Evolutionary conservation across 495 filamentous ascomycete genomes (phyloP).

Genomic region (Halenospora varia): DNA sequence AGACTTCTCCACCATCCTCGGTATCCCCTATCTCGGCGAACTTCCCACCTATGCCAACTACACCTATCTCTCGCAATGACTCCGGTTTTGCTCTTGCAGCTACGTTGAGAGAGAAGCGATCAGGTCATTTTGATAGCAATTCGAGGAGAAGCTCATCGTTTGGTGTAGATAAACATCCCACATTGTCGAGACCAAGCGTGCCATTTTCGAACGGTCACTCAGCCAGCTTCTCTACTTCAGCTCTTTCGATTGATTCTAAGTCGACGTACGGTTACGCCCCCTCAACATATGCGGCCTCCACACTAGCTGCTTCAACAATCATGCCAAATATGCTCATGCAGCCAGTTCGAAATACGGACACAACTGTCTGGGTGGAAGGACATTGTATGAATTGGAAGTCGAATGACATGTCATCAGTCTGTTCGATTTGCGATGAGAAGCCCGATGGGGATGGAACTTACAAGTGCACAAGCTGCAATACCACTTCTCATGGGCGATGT

Average conservation of each 20-base stretch:
- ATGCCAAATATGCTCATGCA: slow-evolving; percentile 88
- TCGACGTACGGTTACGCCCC: slow-evolving; percentile 82
- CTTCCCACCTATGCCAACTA: slow-evolving; percentile 71
- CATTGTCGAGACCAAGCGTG: slow-evolving; percentile 73
- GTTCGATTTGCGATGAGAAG: slow-evolving; percentile 85
- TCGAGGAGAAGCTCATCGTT: slow-evolving; percentile 90
- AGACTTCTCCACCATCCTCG: slow-evolving; percentile 78
- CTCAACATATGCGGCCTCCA: slow-evolving; percentile 93
- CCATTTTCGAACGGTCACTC: slow-evolving; percentile 78
- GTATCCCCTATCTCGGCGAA: slow-evolving; percentile 76
- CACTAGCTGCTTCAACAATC: slow-evolving; percentile 95
- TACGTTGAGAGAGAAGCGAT: slow-evolving; percentile 87
- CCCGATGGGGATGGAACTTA: slow-evolving; percentile 84
- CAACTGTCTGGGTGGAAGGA: slow-evolving; percentile 86
- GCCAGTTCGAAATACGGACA: slow-evolving; percentile 81
- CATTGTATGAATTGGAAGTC: slow-evolving; percentile 78
- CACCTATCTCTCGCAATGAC: slow-evolving; percentile 79
- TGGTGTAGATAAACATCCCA: slow-evolving; percentile 66
- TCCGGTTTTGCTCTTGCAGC: slow-evolving; percentile 83
- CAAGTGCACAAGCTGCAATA: slow-evolving; percentile 74
- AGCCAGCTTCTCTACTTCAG: slow-evolving; percentile 78
- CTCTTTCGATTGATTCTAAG: slow-evolving; percentile 69
- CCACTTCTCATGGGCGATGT: slow-evolving; percentile 76
- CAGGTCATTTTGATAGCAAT: slow-evolving; percentile 83
- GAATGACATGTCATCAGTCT: slow-evolving; percentile 64